Conservation (phyloP, 768 basidiomycete species). For the Hygrocybe punicea region DNA sequence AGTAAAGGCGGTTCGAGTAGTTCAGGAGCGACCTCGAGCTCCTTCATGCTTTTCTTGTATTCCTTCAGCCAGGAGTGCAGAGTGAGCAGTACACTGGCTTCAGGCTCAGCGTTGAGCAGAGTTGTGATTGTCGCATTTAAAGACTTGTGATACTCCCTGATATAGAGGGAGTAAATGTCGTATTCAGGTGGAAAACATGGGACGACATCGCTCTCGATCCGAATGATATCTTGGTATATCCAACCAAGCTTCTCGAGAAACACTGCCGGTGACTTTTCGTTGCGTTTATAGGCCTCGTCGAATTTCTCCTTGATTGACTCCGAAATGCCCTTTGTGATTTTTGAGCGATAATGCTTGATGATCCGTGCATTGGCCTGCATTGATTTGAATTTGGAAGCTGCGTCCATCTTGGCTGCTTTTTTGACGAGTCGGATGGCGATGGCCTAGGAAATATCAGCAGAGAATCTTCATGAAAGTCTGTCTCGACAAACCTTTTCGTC, state of each 20-base stretch:
- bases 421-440: conserved; percentile 92
- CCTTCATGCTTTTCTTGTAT: conserved; percentile 93
- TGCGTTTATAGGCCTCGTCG: conserved; percentile 58
- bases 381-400: conserved; percentile 89
- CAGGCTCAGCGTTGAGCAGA: conserved; percentile 70
- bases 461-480: background rate
- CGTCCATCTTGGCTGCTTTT: conserved; percentile 88
- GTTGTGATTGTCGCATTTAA: conserved; percentile 70
- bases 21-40: conserved; percentile 78
- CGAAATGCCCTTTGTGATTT: conserved; percentile 75
- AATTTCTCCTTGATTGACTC: conserved; percentile 74
- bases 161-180: conserved; percentile 77
- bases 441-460: conserved; percentile 49
- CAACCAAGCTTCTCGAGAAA: conserved; percentile 81
- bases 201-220: conserved; percentile 86
- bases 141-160: conserved; percentile 87
- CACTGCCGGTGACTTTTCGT: conserved; percentile 58
- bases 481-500: conserved; percentile 77
- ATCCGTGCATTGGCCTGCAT: conserved; percentile 90
- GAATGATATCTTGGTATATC: conserved; percentile 93
- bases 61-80: conserved; percentile 95
- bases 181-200: conserved; percentile 91
- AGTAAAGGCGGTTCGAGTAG: conserved; percentile 86
- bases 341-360: conserved; percentile 93
- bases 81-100: conserved; percentile 81